phyloP scores from a whole-genome alignment of 2,329 filamentous ascomycete genomes.

The Mariannaea sp. region DNA sequence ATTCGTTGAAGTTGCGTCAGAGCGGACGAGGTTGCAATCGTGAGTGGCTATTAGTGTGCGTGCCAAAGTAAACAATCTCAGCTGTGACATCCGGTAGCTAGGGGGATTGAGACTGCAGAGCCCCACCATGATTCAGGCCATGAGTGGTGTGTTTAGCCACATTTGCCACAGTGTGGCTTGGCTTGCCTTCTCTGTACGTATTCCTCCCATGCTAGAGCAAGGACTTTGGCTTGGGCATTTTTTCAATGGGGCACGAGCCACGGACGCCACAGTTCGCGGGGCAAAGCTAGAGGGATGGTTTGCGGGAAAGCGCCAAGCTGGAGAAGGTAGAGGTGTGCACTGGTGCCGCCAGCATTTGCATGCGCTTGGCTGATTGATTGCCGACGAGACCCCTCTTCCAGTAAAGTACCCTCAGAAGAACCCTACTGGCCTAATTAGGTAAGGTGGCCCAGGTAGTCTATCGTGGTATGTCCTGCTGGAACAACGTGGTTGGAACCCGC shows the following conservation, averaged over 20 bases:
- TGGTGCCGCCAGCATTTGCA: too few relatives aligned
- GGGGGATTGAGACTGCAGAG: conserved; percentile 20
- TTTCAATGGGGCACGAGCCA: conserved; percentile 11
- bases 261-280: conserved; percentile 21
- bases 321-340: too few relatives aligned
- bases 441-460: neutral
- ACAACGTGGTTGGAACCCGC: too few relatives aligned
- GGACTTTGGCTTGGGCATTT: neutral
- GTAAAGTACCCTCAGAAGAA: too few relatives aligned
- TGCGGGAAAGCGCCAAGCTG: too few relatives aligned
- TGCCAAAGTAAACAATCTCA: conserved; percentile 35
- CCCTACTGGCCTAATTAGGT: too few relatives aligned
- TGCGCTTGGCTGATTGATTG: conserved; percentile 4
- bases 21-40: conserved; percentile 26
- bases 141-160: too few relatives aligned
- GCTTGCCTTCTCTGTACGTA: too few relatives aligned
- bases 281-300: neutral
- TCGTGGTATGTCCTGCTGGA: too few relatives aligned
- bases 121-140: conserved; percentile 2
- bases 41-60: conserved; percentile 12
- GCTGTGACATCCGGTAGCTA: conserved; percentile 28
- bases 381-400: conserved; percentile 23
- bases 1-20: conserved; percentile 25
- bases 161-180: too few relatives aligned
- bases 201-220: too few relatives aligned